phyloP scores from a whole-genome alignment of 2,329 filamentous ascomycete genomes.

The Penicillium hesseltinei region DNA sequence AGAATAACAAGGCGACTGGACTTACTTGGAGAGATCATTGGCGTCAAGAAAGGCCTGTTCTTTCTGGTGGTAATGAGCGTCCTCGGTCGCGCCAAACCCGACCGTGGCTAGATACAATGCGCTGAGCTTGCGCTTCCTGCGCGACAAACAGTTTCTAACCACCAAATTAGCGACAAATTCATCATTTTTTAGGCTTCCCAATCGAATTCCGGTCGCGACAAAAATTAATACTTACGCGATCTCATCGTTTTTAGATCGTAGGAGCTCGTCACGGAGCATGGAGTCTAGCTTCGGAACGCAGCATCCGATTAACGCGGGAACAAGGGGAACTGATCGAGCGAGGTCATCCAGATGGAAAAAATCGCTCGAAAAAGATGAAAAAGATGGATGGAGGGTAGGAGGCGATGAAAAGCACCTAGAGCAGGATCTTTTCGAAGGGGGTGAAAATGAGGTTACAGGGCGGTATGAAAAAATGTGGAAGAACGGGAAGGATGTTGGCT shows the following conservation, averaged over 20 bases:
- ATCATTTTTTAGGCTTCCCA: constrained; percentile 10
- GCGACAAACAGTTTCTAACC: constrained; percentile 60
- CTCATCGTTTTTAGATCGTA: constrained; percentile 52
- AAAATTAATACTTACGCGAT: constrained; percentile 48
- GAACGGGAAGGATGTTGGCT: constrained; percentile 9
- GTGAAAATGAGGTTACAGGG: constrained; percentile 15
- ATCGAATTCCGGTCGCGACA: constrained; percentile 9
- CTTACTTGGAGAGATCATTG: constrained; percentile 59
- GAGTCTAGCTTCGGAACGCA: constrained; percentile 48
- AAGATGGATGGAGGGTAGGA: constrained; percentile 40
- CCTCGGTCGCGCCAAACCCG: constrained; percentile 51
- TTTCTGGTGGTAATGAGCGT: constrained; percentile 50
- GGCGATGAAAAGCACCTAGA: constrained; percentile 30
- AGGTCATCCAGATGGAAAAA: constrained; percentile 46
- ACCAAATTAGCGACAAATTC: constrained; percentile 38
- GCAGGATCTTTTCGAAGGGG: constrained; percentile 20
- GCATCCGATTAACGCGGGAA: constrained; percentile 51
- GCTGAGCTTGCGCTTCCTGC: constrained; percentile 86
- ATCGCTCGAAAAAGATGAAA: constrained; percentile 47
- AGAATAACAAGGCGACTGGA: constrained; percentile 19
- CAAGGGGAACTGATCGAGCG: constrained; percentile 40
- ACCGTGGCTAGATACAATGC: constrained; percentile 82
- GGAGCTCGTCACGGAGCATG: constrained; percentile 51
- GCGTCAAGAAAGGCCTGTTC: constrained; percentile 56
- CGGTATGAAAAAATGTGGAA: constrained; percentile 15